Base-by-base conservation (phyloP, 2,329 filamentous ascomycete species). In the Penicillium sp. region DNA sequence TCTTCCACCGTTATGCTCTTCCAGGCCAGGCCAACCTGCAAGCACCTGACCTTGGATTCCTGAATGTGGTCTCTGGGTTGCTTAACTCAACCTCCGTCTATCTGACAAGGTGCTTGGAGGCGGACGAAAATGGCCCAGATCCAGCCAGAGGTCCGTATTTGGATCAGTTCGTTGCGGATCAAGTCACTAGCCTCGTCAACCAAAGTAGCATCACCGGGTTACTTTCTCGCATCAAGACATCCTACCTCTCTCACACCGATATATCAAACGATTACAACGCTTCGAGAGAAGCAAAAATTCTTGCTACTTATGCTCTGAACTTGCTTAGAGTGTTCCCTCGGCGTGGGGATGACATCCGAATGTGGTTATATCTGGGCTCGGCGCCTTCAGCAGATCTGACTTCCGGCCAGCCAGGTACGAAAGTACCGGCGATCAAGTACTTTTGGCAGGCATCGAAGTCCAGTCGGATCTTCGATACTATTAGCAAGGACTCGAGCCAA, bases 321-420 rank as follows among this genome's bases (percentile, higher is more conserved):
- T 77, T 99, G 3, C 78, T 97, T 4, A 85, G 89, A 56, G 92
- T 92, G 65, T 97, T 97, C 62, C 92, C 93, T 9, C 78, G 81
- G 7, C 83, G 85, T 57, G 87, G 87, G 4, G 92, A 97, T 67
- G 92, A 97, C 57, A 95, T 97, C 58, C 88, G 92, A 22, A 96
- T 97, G 90, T 93, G 91, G 77, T 79, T 97, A 1, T 97, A 94
- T 68, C 81, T 94, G 39, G 89, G 91, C 0, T 85, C 88, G 42
- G 79, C 89, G 5, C 69, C 61, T 59, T 76, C 61, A 20, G 58
- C 75, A 68, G 50, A 72, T 66, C 62, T 75, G 57, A 58, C 61
- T 9, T 58, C 71, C 29, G 66, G 67, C 9, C 65, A 70, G 6
- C 70, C 59, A 22, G 60, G 62, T 66, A 61, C 56, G 58, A 76